Percentiles rank a stretch among this genome's conserved stretches.
These are phyloP conservation scores for Haplosporangium sp. DNA, from an alignment of 371 early-diverging fungal genomes.

Conservation along the genomic window DNA sequence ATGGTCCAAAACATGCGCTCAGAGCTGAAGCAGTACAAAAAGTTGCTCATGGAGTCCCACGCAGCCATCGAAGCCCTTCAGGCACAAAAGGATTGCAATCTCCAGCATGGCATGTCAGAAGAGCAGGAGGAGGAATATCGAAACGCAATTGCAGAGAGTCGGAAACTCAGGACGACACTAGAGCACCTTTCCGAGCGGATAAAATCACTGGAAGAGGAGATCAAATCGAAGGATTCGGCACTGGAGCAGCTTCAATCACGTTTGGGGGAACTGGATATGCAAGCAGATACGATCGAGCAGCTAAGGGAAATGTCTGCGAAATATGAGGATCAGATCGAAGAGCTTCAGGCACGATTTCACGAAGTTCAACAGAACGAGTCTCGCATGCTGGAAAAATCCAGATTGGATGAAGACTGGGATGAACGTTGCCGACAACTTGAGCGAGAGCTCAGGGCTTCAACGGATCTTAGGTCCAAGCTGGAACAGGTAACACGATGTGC, in stretches of 20 bases:
- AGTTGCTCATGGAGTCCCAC: conserved; percentile 59
- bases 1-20: conserved; percentile 60
- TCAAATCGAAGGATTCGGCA: conserved; percentile 19
- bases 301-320: conserved; percentile 16
- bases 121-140: conserved; percentile 62
- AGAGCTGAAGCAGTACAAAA: conserved; percentile 64
- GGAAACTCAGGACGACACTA: conserved; percentile 26
- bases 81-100: conserved; percentile 58
- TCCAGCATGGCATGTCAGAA: conserved; percentile 66
- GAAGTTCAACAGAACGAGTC: conserved; percentile 37
- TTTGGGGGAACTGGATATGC: conserved; percentile 18
- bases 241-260: conserved; percentile 23
- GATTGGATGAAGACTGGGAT: conserved; percentile 41
- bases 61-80: conserved; percentile 61
- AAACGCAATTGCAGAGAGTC: conserved; percentile 48
- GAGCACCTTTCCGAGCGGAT: conserved; percentile 25
- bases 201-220: conserved; percentile 16
- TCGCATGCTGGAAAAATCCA: conserved; percentile 30
- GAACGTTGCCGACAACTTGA: conserved; percentile 34
- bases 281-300: conserved; percentile 21
- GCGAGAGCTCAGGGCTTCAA: conserved; percentile 31
- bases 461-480: conserved; percentile 20
- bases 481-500: conserved; percentile 15
- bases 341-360: conserved; percentile 21
- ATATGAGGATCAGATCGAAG: conserved; percentile 36